phyloP scores from a whole-genome alignment of 805 yeast species.

The Ogataea methylovora region DNA sequence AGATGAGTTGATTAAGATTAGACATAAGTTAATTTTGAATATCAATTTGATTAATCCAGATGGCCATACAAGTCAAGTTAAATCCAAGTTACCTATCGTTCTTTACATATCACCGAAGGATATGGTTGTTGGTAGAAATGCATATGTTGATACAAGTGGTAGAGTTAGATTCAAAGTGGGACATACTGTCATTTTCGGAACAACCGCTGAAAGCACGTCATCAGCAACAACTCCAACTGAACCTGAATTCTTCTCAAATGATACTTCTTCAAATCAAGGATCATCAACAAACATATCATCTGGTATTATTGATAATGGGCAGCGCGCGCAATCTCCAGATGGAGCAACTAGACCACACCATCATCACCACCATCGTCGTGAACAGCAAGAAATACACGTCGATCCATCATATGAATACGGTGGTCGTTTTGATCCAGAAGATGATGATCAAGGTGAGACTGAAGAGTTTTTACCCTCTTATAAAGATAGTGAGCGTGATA shows the following conservation, averaged over 20 bases:
- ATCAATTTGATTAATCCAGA: conserved; percentile 38
- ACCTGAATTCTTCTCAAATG: not conserved
- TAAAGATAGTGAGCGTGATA: conserved; percentile 13
- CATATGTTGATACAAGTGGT: conserved; percentile 16
- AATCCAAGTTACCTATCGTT: conserved; percentile 42
- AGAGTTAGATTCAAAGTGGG: conserved; percentile 17
- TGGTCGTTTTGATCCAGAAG: conserved; percentile 9
- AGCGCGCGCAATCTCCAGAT: not conserved
- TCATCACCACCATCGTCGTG: conserved; percentile 1
- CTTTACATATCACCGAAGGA: conserved; percentile 33
- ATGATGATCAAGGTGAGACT: conserved; percentile 3
- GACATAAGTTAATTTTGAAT: conserved; percentile 36
- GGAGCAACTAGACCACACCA: not conserved
- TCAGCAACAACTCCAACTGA: not conserved
- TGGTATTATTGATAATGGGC: not conserved
- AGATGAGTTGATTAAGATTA: conserved; percentile 33
- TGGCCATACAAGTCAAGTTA: conserved; percentile 44
- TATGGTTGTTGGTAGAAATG: conserved; percentile 16
- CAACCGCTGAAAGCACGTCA: not conserved
- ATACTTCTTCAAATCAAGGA: not conserved
- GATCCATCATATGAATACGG: conserved; percentile 11
- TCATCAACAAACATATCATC: not conserved
- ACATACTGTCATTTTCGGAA: conserved; percentile 3
- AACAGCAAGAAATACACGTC: conserved; percentile 5
- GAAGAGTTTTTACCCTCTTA: conserved; percentile 17